Percentiles rank a stretch among this genome's conserved stretches.
These are phyloP conservation scores for Eragrostis curvula DNA, from an alignment of 176 grass and related monocot genomes.

Conservation along the genomic window DNA sequence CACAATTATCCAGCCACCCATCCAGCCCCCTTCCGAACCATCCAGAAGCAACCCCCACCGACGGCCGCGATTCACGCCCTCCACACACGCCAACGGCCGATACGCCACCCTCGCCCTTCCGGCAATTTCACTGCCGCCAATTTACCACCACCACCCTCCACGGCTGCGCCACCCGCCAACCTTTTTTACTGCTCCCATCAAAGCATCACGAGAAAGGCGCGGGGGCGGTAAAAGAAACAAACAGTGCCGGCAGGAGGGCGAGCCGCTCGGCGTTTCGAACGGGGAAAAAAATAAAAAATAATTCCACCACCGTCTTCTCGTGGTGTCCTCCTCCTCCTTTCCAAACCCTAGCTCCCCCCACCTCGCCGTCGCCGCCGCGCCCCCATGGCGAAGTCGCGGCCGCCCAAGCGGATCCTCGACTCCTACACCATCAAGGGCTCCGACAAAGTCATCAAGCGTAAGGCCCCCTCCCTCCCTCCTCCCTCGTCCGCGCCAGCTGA, in stretches of 20 bases:
- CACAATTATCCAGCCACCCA: not conserved
- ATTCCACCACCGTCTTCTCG: constrained; percentile 1
- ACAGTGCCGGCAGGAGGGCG: not conserved
- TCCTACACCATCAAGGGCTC: constrained; percentile 91
- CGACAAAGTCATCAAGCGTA: constrained; percentile 88
- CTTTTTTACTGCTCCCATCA: constrained; percentile 21
- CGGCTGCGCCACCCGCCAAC: not conserved
- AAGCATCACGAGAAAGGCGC: constrained; percentile 11
- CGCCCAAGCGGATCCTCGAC: constrained; percentile 83
- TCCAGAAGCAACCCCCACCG: not conserved
- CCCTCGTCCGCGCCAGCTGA: not conserved
- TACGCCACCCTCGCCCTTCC: not conserved
- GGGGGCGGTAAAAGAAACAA: constrained; percentile 25
- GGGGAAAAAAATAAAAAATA: not conserved
- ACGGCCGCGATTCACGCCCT: not conserved
- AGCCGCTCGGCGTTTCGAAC: constrained; percentile 8
- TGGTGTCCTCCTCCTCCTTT: not conserved
- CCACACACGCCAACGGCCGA: not conserved
- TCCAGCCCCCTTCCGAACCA: constrained; percentile 13
- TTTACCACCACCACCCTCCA: not conserved
- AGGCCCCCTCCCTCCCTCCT: constrained; percentile 11
- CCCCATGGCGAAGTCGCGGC: constrained; percentile 73
- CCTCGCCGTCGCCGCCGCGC: constrained; percentile 27
- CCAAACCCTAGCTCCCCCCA: constrained; percentile 51
- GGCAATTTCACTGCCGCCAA: constrained; percentile 20